phyloP scores from a whole-genome alignment of 225 moss, liverwort and hornwort species.

The Marchantia paleacea region DNA sequence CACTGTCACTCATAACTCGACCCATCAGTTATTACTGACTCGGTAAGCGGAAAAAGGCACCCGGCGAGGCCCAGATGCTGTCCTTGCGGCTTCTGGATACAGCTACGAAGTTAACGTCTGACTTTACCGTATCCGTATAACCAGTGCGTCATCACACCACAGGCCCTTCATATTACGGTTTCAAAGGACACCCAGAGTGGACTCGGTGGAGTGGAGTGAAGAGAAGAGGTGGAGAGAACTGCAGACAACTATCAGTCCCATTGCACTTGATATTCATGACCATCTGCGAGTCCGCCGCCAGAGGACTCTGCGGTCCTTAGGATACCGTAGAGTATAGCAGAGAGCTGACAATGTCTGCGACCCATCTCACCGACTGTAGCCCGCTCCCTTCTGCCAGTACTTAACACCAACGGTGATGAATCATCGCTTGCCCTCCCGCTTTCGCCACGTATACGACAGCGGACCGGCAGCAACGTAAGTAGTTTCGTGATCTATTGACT shows the following conservation, averaged over 20 bases:
- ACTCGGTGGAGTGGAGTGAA: neutral
- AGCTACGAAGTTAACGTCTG: neutral
- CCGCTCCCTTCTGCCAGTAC: too few species aligned
- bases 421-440: too few species aligned
- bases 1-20: constrained; percentile 5
- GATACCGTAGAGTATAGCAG: too few species aligned
- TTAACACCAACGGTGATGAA: too few species aligned
- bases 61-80: neutral
- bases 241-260: neutral
- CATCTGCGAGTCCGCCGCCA: neutral
- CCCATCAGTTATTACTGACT: neutral
- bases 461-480: too few species aligned
- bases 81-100: neutral
- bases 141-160: too few species aligned
- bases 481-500: too few species aligned
- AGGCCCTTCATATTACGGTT: too few species aligned
- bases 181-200: neutral
- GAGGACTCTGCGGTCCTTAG: neutral
- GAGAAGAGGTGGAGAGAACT: neutral
- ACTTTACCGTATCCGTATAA: neutral
- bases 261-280: neutral
- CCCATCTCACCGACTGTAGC: too few species aligned
- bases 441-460: too few species aligned
- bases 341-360: too few species aligned
- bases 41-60: neutral